Base-by-base conservation (phyloP, 257 asterid genomes). In the Gardenia jasminoides region DNA sequence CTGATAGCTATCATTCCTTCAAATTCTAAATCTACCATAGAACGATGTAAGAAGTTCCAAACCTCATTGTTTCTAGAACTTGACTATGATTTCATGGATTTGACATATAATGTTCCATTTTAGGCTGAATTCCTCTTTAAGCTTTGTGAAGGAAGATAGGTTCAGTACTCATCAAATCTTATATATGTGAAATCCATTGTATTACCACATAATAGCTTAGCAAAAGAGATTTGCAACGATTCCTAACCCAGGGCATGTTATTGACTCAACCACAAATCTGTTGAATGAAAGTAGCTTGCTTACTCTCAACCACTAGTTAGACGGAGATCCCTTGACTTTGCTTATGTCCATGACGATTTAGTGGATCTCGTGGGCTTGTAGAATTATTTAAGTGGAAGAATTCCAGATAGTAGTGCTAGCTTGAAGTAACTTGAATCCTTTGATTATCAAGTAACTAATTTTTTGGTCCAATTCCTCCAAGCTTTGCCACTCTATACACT, bases 401-500 rank as follows among this genome's bases (percentile, higher is more conserved):
- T 84, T 3, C 90, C 86, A 0, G 75, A 78, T 6, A 75, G 39
- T 3, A 82, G 84, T 9, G 86, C 80, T 22, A 43, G 62, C 41
- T 56, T 86, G 87, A 66, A 62, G 17, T 2, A 26, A 28, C 84
- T 86, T 0, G 90, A 80, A 62, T 82, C 90, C 0, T 81, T 86
- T 1, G 88, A 86, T 80, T 84, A 26, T 71, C 86, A 2, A n/a
- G 11, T 30, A 86, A 86, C 19, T 1, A 50, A n/a, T 73, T 84
- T 33, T 84, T 80, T 0, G 86, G 88, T 36, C 12, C 66, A 9
- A 80, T 86, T 24, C 88, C 88, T 48, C 70, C 59, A 33, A 80
- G 85, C 65, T 62, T 86, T 24, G 58, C 83, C 17, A 12, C 52
- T 59, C 31, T 84, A 67, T 24, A 81, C 48, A 48, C 74, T 78